These are phyloP conservation scores for Neurospora sp. DNA, from an alignment of 495 filamentous ascomycete species.

Conservation along the genomic window DNA sequence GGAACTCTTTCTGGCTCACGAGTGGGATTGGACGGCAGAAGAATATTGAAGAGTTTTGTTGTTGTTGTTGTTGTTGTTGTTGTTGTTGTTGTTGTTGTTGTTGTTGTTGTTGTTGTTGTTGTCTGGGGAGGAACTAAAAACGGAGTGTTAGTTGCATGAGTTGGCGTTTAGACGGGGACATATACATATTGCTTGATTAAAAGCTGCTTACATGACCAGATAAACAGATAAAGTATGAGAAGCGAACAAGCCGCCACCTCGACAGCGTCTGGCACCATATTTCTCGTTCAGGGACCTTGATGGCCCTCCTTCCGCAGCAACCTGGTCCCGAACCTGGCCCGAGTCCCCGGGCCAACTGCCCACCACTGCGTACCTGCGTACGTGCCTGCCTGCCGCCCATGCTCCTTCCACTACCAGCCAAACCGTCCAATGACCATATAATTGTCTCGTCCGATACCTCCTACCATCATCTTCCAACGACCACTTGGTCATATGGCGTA, in stretches of 20 bases:
- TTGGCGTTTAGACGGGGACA: background rate
- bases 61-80: background rate
- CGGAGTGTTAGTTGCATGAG: background rate
- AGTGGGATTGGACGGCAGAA: conserved; percentile 50
- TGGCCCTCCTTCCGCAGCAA: no score
- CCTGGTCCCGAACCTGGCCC: no score
- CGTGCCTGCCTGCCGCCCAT: no score
- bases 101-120: background rate
- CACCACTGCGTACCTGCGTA: no score
- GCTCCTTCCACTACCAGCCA: no score
- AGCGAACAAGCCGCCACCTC: background rate
- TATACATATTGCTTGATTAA: background rate
- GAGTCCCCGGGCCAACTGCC: no score
- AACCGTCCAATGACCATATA: no score
- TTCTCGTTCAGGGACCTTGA: background rate
- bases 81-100: no score
- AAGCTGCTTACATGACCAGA: background rate
- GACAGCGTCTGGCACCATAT: background rate
- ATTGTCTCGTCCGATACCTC: no score
- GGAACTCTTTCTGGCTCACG: conserved; percentile 46
- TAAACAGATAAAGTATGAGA: background rate
- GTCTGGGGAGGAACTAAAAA: background rate
- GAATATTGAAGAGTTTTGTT: conserved; percentile 5
- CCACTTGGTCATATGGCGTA: no score
- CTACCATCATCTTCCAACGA: no score